Evolutionary conservation across 225 moss, liverwort and hornwort genomes (phyloP).

Genomic region (Polytrichum commune): DNA sequence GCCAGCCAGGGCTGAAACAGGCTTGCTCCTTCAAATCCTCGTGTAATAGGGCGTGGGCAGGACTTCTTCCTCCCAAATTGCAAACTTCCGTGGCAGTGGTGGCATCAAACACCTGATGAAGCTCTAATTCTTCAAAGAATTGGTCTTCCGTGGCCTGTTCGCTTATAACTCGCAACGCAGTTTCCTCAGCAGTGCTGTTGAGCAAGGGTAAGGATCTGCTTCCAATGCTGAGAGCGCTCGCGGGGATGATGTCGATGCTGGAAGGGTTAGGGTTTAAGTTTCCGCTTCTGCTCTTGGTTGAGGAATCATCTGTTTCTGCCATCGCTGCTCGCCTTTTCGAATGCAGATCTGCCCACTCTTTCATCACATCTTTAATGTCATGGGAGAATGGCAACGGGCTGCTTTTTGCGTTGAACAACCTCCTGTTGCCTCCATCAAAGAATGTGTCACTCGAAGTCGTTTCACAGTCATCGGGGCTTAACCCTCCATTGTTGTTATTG

Average conservation of each 20-base stretch:
- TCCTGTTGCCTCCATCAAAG: background rate
- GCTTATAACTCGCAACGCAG: constrained; percentile 42
- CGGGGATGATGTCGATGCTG: background rate
- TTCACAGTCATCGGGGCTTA: background rate
- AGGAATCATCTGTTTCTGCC: constrained; percentile 9
- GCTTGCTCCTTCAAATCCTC: constrained; percentile 20
- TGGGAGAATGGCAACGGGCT: constrained; percentile 7
- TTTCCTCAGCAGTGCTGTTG: constrained; percentile 39
- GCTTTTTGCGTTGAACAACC: background rate
- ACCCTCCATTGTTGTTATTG: constrained; percentile 1
- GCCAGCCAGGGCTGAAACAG: constrained; percentile 45
- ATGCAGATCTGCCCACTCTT: constrained; percentile 45
- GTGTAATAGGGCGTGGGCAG: background rate
- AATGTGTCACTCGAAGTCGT: background rate
- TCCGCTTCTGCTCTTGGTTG: constrained; percentile 14
- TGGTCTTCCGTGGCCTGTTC: constrained; percentile 23
- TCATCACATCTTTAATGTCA: constrained; percentile 21
- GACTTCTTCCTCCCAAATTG: background rate
- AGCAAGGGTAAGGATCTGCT: constrained; percentile 34
- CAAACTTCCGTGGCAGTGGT: background rate
- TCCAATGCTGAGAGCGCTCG: constrained; percentile 3
- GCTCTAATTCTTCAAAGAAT: constrained; percentile 14
- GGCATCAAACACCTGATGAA: constrained; percentile 18
- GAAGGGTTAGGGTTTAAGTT: background rate
- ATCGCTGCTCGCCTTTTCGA: constrained; percentile 20